phyloP scores from a whole-genome alignment of 495 filamentous ascomycete species.

The Jackrogersella minutella region DNA sequence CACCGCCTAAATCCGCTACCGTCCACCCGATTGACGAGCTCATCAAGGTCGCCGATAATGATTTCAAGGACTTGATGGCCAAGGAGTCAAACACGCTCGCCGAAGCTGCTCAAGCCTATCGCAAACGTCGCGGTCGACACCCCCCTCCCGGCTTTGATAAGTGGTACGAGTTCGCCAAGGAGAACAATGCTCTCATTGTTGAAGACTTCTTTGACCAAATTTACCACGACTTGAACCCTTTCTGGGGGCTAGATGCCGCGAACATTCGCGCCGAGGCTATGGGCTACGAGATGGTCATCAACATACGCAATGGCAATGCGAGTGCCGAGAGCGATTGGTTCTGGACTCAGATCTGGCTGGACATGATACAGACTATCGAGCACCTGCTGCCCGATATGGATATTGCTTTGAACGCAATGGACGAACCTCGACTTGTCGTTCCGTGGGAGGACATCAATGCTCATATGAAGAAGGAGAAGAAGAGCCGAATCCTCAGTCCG shows the following conservation, averaged over 20 bases:
- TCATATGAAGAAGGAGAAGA: slow-evolving; percentile 62
- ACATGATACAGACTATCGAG: slow-evolving; percentile 64
- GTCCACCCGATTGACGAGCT: slow-evolving; percentile 59
- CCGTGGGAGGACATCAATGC: slow-evolving; percentile 71
- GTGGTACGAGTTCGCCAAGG: slow-evolving; percentile 73
- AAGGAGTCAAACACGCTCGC: slow-evolving; percentile 60
- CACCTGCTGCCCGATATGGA: slow-evolving; percentile 75
- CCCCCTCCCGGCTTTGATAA: slow-evolving; percentile 75
- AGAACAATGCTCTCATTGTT: slow-evolving; percentile 66
- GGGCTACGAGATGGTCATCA: slow-evolving; percentile 66
- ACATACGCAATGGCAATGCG: slow-evolving; percentile 64
- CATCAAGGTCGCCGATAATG: slow-evolving; percentile 52
- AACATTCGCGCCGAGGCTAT: slow-evolving; percentile 62
- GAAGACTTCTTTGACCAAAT: slow-evolving; percentile 79
- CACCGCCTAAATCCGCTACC: slow-evolving; percentile 23
- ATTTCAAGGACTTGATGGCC: slow-evolving; percentile 49
- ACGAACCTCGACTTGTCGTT: slow-evolving; percentile 72
- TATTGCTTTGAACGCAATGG: slow-evolving; percentile 72
- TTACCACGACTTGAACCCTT: slow-evolving; percentile 73
- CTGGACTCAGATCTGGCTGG: slow-evolving; percentile 68
- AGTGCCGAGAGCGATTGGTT: slow-evolving; percentile 64
- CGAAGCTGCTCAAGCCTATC: slow-evolving; percentile 68
- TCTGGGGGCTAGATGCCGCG: slow-evolving; percentile 69
- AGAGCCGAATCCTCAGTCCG: slow-evolving; percentile 53
- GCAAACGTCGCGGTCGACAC: slow-evolving; percentile 69